Base-by-base conservation (phyloP, 441 rosid species). In the Theobroma grandiflorum region DNA sequence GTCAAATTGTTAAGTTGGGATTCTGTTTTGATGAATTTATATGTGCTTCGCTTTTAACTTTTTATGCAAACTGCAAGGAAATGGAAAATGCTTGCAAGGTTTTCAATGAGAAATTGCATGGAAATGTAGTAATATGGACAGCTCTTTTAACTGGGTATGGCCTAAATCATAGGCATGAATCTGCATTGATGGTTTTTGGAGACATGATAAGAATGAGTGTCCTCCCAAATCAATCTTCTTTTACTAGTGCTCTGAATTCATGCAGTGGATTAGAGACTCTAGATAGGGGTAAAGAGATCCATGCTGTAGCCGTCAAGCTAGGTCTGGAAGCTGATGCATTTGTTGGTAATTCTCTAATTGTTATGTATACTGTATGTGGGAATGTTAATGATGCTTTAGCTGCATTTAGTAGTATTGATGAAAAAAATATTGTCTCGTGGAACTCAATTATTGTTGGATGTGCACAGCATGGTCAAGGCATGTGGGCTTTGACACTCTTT, bases 331-430 rank as follows among this genome's bases (percentile, higher is more conserved):
- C 76, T 65, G 93, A 91, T 84, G 77, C 79, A 43, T 92, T 85
- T 84, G 95, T 91, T 7, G 92, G 97, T 15, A 95, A 93, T 86
- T 91, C 97, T 84, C 89, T 95, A 6, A 38, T 88, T 66, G 93
- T 87, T 74, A 86, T 93, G 97, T 91, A 93, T 64, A 68, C 85
- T 22, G 88, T 88, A 47, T 89, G 94, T 81, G 97, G 97, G 52
- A 85, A 81, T 43, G 49, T 85, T 26, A 78, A 80, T 18, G 88
- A 89, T 81, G 91, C 93, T 14, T 42, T 88, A 22, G 76, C 77
- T 71, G 88, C 81, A 78, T 95, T 95, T 79, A 85, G 43, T 79
- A 80, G 55, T 31, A 87, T 91, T 70, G 42, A 49, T 12, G 75
- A 75, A 70, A 93, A 88, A 84, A 91, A 90, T 76, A 80, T 75